Evolutionary conservation across 345 rosid species (phyloP).

Genomic region (Gossypium sturtianum): DNA sequence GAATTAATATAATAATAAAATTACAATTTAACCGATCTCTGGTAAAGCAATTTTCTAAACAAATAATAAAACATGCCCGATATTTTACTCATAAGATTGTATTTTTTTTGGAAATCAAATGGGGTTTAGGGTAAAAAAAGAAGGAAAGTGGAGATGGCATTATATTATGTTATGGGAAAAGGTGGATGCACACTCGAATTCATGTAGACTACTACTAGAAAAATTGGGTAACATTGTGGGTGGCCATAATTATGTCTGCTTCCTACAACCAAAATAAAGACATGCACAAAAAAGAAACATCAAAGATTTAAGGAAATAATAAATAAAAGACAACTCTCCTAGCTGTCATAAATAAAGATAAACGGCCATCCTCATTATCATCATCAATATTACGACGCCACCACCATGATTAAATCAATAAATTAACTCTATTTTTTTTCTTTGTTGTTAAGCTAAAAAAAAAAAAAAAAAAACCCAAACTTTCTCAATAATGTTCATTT

Average conservation of each 20-base stretch:
- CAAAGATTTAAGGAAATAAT: background rate
- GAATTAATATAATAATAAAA: too few relatives aligned
- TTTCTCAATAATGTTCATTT: background rate
- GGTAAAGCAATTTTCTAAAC: too few relatives aligned
- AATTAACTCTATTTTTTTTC: background rate
- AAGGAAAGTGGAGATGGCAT: background rate
- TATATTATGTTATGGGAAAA: background rate
- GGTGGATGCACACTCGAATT: background rate
- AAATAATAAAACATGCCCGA: too few relatives aligned
- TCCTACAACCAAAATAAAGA: constrained; percentile 11
- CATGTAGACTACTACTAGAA: background rate
- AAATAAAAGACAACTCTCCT: background rate
- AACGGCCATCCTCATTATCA: background rate
- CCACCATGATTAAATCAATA: background rate
- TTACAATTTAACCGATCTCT: rapidly evolving
- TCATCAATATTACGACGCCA: background rate
- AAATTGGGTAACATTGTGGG: constrained; percentile 19
- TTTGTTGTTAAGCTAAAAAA: background rate
- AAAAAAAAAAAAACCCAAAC: background rate
- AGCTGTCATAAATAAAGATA: background rate
- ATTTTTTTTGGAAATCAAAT: too few relatives aligned
- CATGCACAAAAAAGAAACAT: constrained; percentile 16
- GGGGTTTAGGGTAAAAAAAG: background rate
- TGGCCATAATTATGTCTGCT: constrained; percentile 30
- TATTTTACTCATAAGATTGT: too few relatives aligned